Evolutionary conservation across 2,329 filamentous ascomycete species (phyloP).

Genomic region (Cordyceps cateniannulata): DNA sequence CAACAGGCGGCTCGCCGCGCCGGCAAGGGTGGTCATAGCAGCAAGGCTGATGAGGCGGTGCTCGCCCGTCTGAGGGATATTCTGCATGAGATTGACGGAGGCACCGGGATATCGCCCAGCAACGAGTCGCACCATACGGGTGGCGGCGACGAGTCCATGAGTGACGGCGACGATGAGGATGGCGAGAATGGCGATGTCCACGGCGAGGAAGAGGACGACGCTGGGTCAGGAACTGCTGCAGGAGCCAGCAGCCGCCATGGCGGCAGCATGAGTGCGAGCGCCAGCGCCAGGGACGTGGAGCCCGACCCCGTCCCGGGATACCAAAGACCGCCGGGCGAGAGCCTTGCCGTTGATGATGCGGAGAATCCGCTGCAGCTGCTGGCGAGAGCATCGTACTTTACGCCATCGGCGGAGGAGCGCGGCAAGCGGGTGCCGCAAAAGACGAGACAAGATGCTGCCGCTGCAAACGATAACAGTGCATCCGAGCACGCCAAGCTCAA

Average conservation of each 20-base stretch:
- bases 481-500: conserved; percentile 35
- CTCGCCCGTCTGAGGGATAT: conserved; percentile 37
- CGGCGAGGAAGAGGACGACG: conserved; percentile 21
- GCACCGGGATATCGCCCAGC: conserved; percentile 16
- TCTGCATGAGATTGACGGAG: conserved; percentile 24
- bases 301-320: neutral
- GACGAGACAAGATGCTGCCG: conserved; percentile 9
- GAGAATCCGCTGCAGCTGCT: conserved; percentile 70
- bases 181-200: conserved; percentile 18
- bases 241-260: conserved; percentile 3
- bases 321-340: conserved; percentile 34
- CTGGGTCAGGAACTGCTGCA: neutral
- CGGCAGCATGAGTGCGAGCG: neutral
- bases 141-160: conserved; percentile 18
- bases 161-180: conserved; percentile 23
- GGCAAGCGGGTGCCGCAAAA: conserved; percentile 22
- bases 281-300: neutral
- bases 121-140: conserved; percentile 9
- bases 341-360: conserved; percentile 61
- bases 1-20: conserved; percentile 60
- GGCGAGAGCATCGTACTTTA: conserved; percentile 64
- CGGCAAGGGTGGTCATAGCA: conserved; percentile 14
- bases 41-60: conserved; percentile 40
- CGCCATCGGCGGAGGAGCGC: conserved; percentile 39
- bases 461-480: conserved; percentile 27